Base-by-base conservation (phyloP, 179 eudicot genomes). In the Camellia oleifera region DNA sequence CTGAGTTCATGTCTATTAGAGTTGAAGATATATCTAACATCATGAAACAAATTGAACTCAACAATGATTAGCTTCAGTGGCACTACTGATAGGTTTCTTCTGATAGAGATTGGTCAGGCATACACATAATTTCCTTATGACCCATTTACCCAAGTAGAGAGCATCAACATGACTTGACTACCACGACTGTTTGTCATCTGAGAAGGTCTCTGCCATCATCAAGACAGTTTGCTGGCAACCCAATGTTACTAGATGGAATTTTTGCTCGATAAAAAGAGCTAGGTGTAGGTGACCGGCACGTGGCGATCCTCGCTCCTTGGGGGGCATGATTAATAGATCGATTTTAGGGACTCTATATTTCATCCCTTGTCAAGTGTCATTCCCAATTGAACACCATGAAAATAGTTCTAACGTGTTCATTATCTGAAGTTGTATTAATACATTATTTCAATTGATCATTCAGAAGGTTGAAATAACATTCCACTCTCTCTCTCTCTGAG, bases 21-120 rank as follows among this genome's bases (percentile, higher is more conserved):
- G 81, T 78, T 69, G 76, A 69, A 58, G 81, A 78, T 50, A 58
- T 78, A 78, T 68, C 70, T n/a, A 69, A 69, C 15, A 58, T 15
- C 20, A 69, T 78, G 76, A 78, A 78, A 54, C 20, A 56, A 17
- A 7, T 78, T 44, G 75, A 69, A 69, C 68, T 78, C 18, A 54
- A 20, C 11, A 57, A 68, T 69, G 68, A 11, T 7, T 69, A 78
- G 66, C 67, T 53, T 69, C 20, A 5, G 66, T 44, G 5, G 66
- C 69, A 54, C 64, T 10, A 56, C 8, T 8, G 50, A 60, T 42
- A 42, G 13, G 20, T 40, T 32, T 60, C 40, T 50, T 32, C 40
- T 32, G 40, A 32, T 32, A 32, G 40, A 1, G 57, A 73, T 73
- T 13, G 63, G 14, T 23, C 44, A 61, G 60, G 1, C 40, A 11